phyloP scores from a whole-genome alignment of 192 early-diverging fungal species.

The Spizellomyces punctatus region DNA sequence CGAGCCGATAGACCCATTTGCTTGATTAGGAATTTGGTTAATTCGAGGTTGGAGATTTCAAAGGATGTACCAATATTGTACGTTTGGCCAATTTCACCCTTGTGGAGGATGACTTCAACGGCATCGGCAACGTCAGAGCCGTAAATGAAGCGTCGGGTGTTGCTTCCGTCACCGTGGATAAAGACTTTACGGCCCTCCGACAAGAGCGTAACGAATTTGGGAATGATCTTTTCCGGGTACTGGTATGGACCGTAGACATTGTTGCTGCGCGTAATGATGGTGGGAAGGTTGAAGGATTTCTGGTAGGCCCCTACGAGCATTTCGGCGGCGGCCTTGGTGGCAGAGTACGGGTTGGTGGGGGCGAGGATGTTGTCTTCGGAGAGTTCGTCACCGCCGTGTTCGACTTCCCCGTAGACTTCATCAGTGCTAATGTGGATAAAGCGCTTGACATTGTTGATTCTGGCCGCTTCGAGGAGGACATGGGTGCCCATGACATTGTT shows the following conservation, averaged over 20 bases:
- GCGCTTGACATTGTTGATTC: conserved; percentile 50
- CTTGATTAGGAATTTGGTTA: conserved; percentile 61
- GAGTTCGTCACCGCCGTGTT: conserved; percentile 58
- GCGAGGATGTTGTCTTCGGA: conserved; percentile 64
- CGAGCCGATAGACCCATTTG: conserved; percentile 41
- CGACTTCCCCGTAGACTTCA: conserved; percentile 80
- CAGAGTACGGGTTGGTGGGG: conserved; percentile 80
- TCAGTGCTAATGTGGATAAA: conserved; percentile 83
- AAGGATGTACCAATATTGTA: conserved; percentile 78
- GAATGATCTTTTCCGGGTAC: conserved; percentile 85
- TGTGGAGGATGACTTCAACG: conserved; percentile 66
- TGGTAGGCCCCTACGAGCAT: conserved; percentile 73
- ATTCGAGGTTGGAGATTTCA: conserved; percentile 70
- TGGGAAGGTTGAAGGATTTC: conserved; percentile 75
- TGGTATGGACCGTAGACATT: conserved; percentile 82
- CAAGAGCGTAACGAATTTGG: conserved; percentile 76
- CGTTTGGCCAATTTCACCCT: conserved; percentile 68
- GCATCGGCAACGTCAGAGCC: conserved; percentile 72
- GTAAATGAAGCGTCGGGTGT: conserved; percentile 76
- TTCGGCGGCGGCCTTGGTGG: conserved; percentile 87
- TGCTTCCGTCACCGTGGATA: conserved; percentile 75
- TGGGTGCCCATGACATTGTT: conserved; percentile 85
- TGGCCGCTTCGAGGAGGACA: conserved; percentile 73
- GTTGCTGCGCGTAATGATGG: conserved; percentile 78
- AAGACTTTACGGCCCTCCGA: conserved; percentile 56